Percentiles rank a stretch among this genome's conserved stretches.
Conservation (phyloP, 2,329 filamentous ascomycete species). For the Ceratocystis cubensis region DNA sequence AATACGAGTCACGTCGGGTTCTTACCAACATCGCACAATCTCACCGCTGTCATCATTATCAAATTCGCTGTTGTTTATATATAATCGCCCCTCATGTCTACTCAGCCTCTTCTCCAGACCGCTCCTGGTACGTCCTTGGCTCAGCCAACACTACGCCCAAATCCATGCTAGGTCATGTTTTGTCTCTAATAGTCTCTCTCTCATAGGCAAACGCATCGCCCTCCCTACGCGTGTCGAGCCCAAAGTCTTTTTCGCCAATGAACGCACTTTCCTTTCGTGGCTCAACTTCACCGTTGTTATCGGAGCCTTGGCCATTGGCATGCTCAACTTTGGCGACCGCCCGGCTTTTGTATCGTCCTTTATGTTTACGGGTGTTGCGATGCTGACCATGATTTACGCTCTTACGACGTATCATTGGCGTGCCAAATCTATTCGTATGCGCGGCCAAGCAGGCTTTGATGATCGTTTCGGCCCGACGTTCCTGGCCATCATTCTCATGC, state of each 20-base stretch:
- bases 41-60: slow-evolving; percentile 22
- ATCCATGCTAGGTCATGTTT: too few species aligned
- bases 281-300: slow-evolving; percentile 99
- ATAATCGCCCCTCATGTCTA: slow-evolving; percentile 51
- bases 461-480: slow-evolving; percentile 90
- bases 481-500: slow-evolving; percentile 69
- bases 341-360: slow-evolving; percentile 89
- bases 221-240: slow-evolving; percentile 96
- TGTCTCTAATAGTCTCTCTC: slow-evolving; percentile 3
- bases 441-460: slow-evolving; percentile 91
- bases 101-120: slow-evolving; percentile 88
- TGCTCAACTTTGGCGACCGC: slow-evolving; percentile 94
- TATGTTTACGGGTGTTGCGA: slow-evolving; percentile 85
- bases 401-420: slow-evolving; percentile 95
- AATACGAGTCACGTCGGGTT: not conserved
- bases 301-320: slow-evolving; percentile 86
- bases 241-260: slow-evolving; percentile 99
- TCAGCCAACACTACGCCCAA: not conserved
- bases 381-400: slow-evolving; percentile 92
- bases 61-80: slow-evolving; percentile 2
- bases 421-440: slow-evolving; percentile 77
- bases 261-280: slow-evolving; percentile 98
- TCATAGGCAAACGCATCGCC: slow-evolving; percentile 90
- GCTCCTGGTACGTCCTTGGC: slow-evolving; percentile 58
- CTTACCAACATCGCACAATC: not conserved